A percentile compares a stretch with the other conserved stretches of the same genome.
Conservation (phyloP, 2,329 filamentous ascomycete species). For the Pezicula radicicola region DNA sequence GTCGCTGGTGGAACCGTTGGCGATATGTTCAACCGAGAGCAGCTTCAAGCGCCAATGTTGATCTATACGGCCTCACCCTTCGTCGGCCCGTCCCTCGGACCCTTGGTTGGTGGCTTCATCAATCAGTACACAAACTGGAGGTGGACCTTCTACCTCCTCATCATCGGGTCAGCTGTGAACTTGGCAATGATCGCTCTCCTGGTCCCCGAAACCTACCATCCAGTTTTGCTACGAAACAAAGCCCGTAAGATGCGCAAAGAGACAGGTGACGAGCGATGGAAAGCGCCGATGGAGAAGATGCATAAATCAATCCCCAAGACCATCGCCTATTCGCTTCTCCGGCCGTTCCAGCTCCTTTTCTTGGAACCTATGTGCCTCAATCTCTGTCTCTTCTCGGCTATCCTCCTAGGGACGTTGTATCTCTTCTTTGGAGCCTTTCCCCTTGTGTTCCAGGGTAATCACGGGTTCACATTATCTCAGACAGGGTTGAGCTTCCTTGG, state of each 20-base stretch:
- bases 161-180: conserved; percentile 75
- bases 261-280: conserved; percentile 75
- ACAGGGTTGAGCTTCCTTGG: conserved; percentile 76
- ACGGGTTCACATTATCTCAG: conserved; percentile 77
- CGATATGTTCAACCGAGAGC: conserved; percentile 67
- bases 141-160: conserved; percentile 80
- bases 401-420: conserved; percentile 85
- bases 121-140: conserved; percentile 73
- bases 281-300: conserved; percentile 72
- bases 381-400: conserved; percentile 78
- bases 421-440: conserved; percentile 89
- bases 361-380: conserved; percentile 84
- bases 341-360: conserved; percentile 70
- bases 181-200: conserved; percentile 63
- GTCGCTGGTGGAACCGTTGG: conserved; percentile 85
- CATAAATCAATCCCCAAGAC: conserved; percentile 64
- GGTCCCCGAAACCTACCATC: conserved; percentile 86
- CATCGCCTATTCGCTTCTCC: conserved; percentile 54
- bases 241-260: conserved; percentile 66
- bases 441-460: conserved; percentile 70
- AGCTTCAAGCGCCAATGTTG: conserved; percentile 80
- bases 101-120: conserved; percentile 74
- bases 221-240: conserved; percentile 70
- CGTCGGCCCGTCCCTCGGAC: conserved; percentile 57
- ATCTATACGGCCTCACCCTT: conserved; percentile 69